Evolutionary conservation across 805 yeast genomes (phyloP), one percentile per base, ranked within the genome.

Genomic region (Zygosaccharomyces kombuchaensis): DNA sequence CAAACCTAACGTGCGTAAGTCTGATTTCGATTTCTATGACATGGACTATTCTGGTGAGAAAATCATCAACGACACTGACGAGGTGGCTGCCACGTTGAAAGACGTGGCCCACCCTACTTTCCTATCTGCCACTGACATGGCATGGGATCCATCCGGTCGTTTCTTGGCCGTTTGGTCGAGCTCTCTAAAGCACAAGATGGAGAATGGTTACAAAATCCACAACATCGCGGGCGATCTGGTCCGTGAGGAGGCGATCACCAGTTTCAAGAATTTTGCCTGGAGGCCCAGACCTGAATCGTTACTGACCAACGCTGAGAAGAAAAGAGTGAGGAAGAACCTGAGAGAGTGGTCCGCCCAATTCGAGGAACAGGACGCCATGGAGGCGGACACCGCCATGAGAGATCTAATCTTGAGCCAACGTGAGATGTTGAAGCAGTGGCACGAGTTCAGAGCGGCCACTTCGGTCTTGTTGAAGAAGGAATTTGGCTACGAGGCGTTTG

Each of bases 111-210:
- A 76, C 31, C 82, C 81, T 53, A 81, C 79, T 56, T 85, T 75
- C 62, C 74, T 78, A 45, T 95, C 96, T 51, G 77, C 89, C 70
- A 84, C 96, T 41, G 86, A 84, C 63, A 62, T 89, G 50, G 74
- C 81, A 43, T 93, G 99, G 99, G 99, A 93, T 68, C 91, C 96
- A 47, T 84, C 96, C 42, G 99, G 99, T 57, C 79, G 98, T 69
- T 89, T 75, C 66, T 73, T 91, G 44, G 84, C 91, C 40, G 87
- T 84, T 14, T 86, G 91, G 87, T 87, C 96, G 6, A 84, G 96
- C 16, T 66, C 78, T 36, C 84, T 95, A 87, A 78, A 84, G 56
- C 93, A 86, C 61, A 77, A 82, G 59, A 75, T 86, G 52, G 96
- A 87, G 63, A 88, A 90, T 60, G 99, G 99, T 53, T 93, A 82